Evolutionary conservation across 768 basidiomycete species (phyloP).

Genomic region (Amanita rubescens): DNA sequence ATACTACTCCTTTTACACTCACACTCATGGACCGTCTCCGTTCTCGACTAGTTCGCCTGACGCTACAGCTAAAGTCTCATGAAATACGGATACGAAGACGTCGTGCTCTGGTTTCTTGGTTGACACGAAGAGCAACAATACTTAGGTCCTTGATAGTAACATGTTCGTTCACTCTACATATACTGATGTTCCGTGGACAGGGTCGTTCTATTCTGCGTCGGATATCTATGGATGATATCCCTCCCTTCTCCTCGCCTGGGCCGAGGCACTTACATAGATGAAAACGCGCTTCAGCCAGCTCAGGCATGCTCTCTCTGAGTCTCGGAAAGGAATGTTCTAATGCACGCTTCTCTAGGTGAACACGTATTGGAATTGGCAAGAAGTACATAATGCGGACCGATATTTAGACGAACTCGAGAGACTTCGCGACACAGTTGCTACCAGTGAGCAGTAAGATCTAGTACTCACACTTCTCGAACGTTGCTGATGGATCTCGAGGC

Average conservation of each 20-base stretch:
- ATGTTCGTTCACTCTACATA: not conserved
- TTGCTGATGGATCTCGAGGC: conserved; percentile 34
- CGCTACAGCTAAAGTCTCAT: conserved; percentile 17
- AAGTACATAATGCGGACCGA: conserved; percentile 82
- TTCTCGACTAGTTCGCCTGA: not conserved
- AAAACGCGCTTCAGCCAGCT: conserved; percentile 91
- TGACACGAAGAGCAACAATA: conserved; percentile 28
- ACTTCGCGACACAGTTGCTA: conserved; percentile 54
- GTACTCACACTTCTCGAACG: not conserved
- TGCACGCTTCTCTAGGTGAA: conserved; percentile 52
- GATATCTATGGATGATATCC: conserved; percentile 79
- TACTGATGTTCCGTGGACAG: conserved; percentile 28
- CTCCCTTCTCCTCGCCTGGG: conserved; percentile 64
- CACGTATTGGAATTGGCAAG: conserved; percentile 86
- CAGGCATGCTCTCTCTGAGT: conserved; percentile 45
- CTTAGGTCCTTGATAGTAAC: conserved; percentile 26
- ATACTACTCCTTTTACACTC: conserved; percentile 1
- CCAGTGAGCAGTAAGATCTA: conserved; percentile 60
- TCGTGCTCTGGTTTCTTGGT: conserved; percentile 23
- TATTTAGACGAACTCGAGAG: conserved; percentile 66
- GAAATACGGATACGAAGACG: conserved; percentile 40
- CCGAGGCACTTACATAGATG: conserved; percentile 77
- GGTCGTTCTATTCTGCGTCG: conserved; percentile 47
- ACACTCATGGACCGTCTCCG: not conserved
- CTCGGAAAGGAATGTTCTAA: not conserved